phyloP scores from a whole-genome alignment of 768 basidiomycete genomes.

The Hebeloma cylindrosporum region DNA sequence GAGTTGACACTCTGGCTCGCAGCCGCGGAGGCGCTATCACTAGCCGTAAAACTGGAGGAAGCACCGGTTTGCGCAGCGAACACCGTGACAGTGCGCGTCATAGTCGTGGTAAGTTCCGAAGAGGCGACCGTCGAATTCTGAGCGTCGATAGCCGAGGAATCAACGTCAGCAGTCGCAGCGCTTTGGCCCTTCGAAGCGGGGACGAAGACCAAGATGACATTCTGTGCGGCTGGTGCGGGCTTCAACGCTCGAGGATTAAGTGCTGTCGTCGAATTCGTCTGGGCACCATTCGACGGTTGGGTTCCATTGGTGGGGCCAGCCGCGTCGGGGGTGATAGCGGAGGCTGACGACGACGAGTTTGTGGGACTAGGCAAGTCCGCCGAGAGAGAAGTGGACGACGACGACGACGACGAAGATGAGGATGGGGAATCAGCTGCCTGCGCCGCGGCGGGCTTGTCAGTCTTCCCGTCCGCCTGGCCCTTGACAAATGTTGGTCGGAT shows the following conservation, averaged over 20 bases:
- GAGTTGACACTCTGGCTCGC: constrained; percentile 22
- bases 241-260: constrained; percentile 23
- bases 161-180: constrained; percentile 21
- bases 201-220: constrained; percentile 56
- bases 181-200: constrained; percentile 32
- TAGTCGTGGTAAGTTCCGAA: constrained; percentile 24
- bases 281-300: not conserved
- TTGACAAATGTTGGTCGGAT: constrained; percentile 54
- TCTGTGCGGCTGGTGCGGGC: constrained; percentile 30
- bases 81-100: constrained; percentile 29
- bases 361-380: too few relatives aligned
- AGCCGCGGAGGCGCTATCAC: constrained; percentile 15
- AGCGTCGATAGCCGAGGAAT: not conserved
- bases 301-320: constrained; percentile 3
- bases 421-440: not conserved
- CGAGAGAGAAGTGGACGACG: too few relatives aligned
- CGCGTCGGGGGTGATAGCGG: not conserved
- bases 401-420: not conserved
- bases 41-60: constrained; percentile 10
- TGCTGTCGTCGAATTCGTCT: constrained; percentile 17
- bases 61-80: constrained; percentile 30
- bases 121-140: constrained; percentile 17
- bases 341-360: constrained; percentile 2
- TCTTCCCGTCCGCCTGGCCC: constrained; percentile 27
- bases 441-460: constrained; percentile 11